Base-by-base conservation (phyloP, 257 asterid species). In the Verbena officinalis region DNA sequence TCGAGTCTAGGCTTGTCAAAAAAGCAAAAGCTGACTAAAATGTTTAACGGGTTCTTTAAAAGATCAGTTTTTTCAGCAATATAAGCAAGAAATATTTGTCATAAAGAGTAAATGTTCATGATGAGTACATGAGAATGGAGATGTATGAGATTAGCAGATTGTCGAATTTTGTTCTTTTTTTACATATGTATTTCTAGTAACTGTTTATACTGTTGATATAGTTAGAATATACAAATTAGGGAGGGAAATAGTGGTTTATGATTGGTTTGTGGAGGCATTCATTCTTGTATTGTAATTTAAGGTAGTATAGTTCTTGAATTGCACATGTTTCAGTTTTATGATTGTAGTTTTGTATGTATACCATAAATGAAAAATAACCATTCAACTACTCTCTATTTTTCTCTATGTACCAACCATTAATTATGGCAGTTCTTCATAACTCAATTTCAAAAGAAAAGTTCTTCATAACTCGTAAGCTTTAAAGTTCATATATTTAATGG, bases 1-100 rank as follows among this genome's bases (percentile, higher is more conserved):
- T 72, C 85, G 97, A 49, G 96, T 82, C 8, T 92, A 86, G 75
- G 55, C 13, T 14, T 31, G 24, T 54, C 40, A 30, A 22, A 15
- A 10, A 6, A 57, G 66, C 20, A 43, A 22, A 27, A 36, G 40
- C 36, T 30, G 36, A 21, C 13, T 19, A 20, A 19, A 63, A 21
- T 31, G 48, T 30, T 14, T 13, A 4, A 34, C 33, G 8, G 9
- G n/a, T n/a, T n/a, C n/a, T n/a, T n/a, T n/a, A n/a, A n/a, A n/a
- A n/a, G n/a, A n/a, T n/a, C n/a, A n/a, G n/a, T n/a, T n/a, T n/a
- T n/a, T n/a, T n/a, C n/a, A n/a, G n/a, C n/a, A 30, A 30, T 2
- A 30, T 30, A 30, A 36, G 40, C 40, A 4, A 4, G 40, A 36
- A 36, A 36, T n/a, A n/a, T 36, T 36, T 4, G 8, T 4, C 7